These are phyloP conservation scores for Naganishia antarctica DNA, from an alignment of 768 basidiomycete genomes.

Conservation along the genomic window DNA sequence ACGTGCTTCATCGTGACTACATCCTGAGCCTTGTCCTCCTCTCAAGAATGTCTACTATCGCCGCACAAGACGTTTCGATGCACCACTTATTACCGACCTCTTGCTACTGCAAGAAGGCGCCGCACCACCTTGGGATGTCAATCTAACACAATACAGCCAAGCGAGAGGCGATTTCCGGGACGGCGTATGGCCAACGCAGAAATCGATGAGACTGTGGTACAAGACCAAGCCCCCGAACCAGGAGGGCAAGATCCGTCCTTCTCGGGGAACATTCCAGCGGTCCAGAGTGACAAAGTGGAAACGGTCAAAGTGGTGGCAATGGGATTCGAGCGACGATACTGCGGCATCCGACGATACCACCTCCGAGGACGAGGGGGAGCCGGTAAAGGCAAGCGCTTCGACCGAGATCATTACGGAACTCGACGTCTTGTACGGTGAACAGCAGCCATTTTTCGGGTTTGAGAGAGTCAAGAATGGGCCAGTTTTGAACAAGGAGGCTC, in stretches of 20 bases:
- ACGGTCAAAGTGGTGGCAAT: conserved; percentile 3
- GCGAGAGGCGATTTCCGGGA: conserved; percentile 61
- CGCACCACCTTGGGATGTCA: conserved; percentile 51
- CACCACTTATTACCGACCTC: conserved; percentile 72
- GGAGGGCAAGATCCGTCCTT: background rate
- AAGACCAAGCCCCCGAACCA: conserved; percentile 54
- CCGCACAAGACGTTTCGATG: conserved; percentile 73
- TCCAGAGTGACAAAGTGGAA: background rate
- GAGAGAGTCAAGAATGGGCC: conserved; percentile 57
- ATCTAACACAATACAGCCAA: conserved; percentile 61
- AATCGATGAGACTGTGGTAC: conserved; percentile 74
- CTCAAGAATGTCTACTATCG: conserved; percentile 70
- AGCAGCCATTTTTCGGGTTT: conserved; percentile 79
- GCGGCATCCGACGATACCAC: no score
- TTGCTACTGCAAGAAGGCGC: conserved; percentile 60
- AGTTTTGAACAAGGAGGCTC: conserved; percentile 33
- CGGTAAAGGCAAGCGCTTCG: background rate
- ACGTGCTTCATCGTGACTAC: background rate
- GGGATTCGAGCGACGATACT: conserved; percentile 4
- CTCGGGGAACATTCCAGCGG: no score
- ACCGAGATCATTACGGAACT: conserved; percentile 81
- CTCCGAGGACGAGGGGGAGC: background rate
- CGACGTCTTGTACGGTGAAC: conserved; percentile 84
- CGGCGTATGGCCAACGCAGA: conserved; percentile 56
- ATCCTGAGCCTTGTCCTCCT: background rate